Conservation (phyloP, 768 basidiomycete species). For the Suillus luteus region DNA sequence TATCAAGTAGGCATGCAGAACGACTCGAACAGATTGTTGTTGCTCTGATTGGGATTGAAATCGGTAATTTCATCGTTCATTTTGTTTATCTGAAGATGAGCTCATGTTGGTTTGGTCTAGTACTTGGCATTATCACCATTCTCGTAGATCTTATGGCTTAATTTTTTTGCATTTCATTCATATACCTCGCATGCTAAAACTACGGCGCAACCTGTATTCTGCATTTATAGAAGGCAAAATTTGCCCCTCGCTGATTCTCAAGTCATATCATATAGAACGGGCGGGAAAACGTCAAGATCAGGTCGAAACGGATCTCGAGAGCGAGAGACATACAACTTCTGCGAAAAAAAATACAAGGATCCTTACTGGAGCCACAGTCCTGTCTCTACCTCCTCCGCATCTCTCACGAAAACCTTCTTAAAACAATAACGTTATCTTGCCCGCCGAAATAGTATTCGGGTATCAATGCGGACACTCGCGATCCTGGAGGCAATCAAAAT, state of each 20-base stretch:
- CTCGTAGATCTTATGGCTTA: constrained; percentile 79
- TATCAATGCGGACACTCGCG: neutral
- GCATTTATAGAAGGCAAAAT: neutral
- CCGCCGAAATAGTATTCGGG: neutral
- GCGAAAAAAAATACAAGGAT: neutral
- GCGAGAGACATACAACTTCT: neutral
- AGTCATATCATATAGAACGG: neutral
- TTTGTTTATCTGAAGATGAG: neutral
- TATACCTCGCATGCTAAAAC: constrained; percentile 4
- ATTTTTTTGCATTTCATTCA: neutral
- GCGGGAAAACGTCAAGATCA: neutral
- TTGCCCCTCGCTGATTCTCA: neutral
- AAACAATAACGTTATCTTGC: neutral
- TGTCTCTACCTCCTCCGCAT: neutral
- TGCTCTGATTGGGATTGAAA: constrained; percentile 85
- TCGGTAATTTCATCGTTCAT: constrained; percentile 46
- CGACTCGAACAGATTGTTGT: constrained; percentile 93
- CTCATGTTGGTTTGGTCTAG: constrained; percentile 36
- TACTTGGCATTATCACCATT: constrained; percentile 89
- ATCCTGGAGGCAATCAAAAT: neutral
- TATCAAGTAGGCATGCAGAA: constrained; percentile 88
- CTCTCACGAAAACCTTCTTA: neutral
- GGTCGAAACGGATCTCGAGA: neutral
- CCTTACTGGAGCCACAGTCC: neutral
- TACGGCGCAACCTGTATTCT: neutral